A percentile compares a stretch with the other conserved stretches of the same genome.
Conservation (phyloP, 2,329 filamentous ascomycete species). For the Coniochaeta pulveracea region DNA sequence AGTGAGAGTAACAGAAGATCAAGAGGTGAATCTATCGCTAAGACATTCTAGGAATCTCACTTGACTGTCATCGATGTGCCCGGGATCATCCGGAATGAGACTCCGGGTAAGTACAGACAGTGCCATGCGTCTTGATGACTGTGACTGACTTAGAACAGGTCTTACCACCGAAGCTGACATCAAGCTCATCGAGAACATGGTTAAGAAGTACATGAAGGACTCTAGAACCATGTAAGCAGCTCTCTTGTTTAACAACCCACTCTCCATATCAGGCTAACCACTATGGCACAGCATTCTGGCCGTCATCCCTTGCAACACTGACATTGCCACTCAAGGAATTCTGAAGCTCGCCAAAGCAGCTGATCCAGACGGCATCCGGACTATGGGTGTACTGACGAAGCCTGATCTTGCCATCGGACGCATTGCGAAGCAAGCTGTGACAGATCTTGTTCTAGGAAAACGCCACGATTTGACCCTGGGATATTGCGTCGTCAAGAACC, state of each 20-base stretch:
- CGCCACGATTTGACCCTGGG: conserved; percentile 30
- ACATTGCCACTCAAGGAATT: conserved; percentile 26
- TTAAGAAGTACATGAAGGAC: conserved; percentile 32
- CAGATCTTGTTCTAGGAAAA: conserved; percentile 29
- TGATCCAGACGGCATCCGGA: conserved; percentile 28
- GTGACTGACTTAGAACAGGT: conserved; percentile 13
- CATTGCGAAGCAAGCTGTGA: conserved; percentile 22
- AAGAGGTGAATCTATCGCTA: background rate
- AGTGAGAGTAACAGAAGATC: conserved; percentile 13
- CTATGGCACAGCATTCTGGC: conserved; percentile 24
- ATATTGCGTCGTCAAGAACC: conserved; percentile 37
- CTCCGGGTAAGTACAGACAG: conserved; percentile 17
- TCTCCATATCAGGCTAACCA: background rate
- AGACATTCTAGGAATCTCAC: conserved; percentile 25
- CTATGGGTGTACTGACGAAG: conserved; percentile 44
- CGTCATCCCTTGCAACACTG: conserved; percentile 26
- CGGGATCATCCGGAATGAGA: conserved; percentile 34
- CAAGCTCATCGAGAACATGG: conserved; percentile 32
- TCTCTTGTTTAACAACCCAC: background rate
- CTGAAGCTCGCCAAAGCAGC: conserved; percentile 22
- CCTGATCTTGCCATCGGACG: conserved; percentile 40
- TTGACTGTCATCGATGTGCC: conserved; percentile 44
- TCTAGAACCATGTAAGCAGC: conserved; percentile 29
- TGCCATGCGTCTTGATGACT: background rate
- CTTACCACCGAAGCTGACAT: conserved; percentile 33